phyloP scores from a whole-genome alignment of 257 asterid species.

The Apocynum venetum region DNA sequence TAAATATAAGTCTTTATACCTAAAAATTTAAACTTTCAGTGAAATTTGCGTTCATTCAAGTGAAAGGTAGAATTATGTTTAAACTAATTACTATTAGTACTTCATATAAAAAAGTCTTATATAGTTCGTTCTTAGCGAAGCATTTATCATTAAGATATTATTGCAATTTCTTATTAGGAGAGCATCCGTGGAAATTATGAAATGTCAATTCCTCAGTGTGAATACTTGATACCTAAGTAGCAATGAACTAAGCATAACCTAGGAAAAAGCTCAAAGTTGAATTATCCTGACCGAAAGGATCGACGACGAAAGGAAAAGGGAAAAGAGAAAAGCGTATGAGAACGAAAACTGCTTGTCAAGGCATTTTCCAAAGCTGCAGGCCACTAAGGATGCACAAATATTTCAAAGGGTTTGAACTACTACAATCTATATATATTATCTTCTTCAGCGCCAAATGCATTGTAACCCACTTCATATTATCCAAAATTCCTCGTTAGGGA shows the following conservation, averaged over 20 bases:
- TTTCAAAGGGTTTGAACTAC: background rate
- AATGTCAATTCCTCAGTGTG: conserved; percentile 14
- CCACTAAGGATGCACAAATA: conserved; percentile 2
- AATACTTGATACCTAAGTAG: conserved; percentile 18
- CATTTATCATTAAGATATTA: no score
- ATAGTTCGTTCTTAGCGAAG: no score
- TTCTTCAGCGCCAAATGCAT: background rate
- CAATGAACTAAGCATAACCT: background rate
- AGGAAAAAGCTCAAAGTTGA: conserved; percentile 25
- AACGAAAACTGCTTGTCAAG: background rate
- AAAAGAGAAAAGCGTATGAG: background rate
- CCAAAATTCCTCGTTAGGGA: no score
- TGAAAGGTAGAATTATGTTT: no score
- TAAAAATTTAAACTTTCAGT: no score
- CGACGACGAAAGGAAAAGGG: conserved; percentile 14
- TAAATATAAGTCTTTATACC: no score
- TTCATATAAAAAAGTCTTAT: no score
- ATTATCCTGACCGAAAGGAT: conserved; percentile 1
- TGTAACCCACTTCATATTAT: background rate
- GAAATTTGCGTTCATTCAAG: no score
- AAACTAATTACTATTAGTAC: no score
- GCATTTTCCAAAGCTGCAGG: background rate
- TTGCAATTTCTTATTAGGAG: background rate
- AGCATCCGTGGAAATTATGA: background rate
- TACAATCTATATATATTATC: background rate